A percentile compares a stretch with the other conserved stretches of the same genome.
These are phyloP conservation scores for Phyllosticta citriasiana DNA, from an alignment of 2,329 filamentous ascomycete species.

Conservation along the genomic window DNA sequence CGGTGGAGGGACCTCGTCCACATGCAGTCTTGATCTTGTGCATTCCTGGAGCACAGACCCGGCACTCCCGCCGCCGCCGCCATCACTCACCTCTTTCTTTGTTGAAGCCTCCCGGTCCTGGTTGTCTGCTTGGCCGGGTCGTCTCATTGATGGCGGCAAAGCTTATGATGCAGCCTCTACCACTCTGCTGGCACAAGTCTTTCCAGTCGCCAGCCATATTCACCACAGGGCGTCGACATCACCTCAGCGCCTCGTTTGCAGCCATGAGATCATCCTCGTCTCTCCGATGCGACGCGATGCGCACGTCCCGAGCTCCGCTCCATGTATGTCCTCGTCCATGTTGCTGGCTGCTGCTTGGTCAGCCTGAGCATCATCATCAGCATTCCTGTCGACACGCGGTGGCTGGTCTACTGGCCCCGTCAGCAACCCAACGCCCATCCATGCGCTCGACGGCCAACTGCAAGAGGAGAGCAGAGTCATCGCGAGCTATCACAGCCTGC, in stretches of 20 bases:
- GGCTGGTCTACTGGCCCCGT: too few species aligned
- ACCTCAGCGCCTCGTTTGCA: neutral
- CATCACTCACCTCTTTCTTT: neutral
- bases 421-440: too few species aligned
- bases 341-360: neutral
- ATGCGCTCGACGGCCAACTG: too few species aligned
- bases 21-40: neutral
- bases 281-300: neutral
- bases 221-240: neutral
- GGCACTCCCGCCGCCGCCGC: slow-evolving; percentile 6
- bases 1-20: neutral
- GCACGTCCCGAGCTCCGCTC: neutral
- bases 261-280: neutral
- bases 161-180: neutral
- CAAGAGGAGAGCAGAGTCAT: too few species aligned
- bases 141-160: neutral
- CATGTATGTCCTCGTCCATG: neutral
- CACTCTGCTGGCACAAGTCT: neutral
- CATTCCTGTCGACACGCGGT: too few species aligned
- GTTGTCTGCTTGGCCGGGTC: neutral
- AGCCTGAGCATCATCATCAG: neutral
- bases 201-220: neutral
- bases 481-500: neutral
- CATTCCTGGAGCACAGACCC: slow-evolving; percentile 10
- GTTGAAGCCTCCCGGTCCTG: neutral